Evolutionary conservation across 495 filamentous ascomycete genomes (phyloP), one percentile per base, ranked within the genome.

Genomic region (Podospora fimiseda): DNA sequence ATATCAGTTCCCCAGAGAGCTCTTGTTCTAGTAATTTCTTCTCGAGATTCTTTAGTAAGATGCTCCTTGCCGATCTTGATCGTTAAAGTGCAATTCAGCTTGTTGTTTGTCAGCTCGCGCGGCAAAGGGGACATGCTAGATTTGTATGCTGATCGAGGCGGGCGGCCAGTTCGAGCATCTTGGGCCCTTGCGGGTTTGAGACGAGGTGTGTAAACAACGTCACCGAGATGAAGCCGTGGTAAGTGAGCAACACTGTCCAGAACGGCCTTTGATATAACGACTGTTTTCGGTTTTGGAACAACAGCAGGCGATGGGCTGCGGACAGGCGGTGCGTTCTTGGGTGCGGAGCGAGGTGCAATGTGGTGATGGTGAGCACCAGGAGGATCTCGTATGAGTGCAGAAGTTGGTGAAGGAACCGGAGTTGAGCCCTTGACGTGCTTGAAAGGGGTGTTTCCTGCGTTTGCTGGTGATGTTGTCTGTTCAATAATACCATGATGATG

Each of bases 1-100:
- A 97, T 76, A 16, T 90, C 89, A 0, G 89, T 91, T 9, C 93
- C 93, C 91, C 91, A 98, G 2, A 98, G 67, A 2, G 87, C 84
- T 40, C 86, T 80, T 13, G 85, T 77, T 6, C 78, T 69, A 18
- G 88, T 91, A 57, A 97, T 89, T 59, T 93, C 89, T 63, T 90
- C 86, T 7, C 90, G 81, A 30, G 83, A 78, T 5, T 71, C 67
- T 1, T 78, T 64, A 14, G 75, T 79, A 21, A 99, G 77, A 60
- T 90, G 88, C 56, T 84, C 80, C 15, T 88, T 81, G 2, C 90
- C 87, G 5, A 97, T 85, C 40, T 90, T 87, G 46, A 97, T 71
- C 5, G 89, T 94, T 58, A 93, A 80, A 0, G 90, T 95, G 63
- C 88, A 95, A 54, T 97, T 97, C 58, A 90, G 87, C 38, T 88